Conservation (phyloP, 768 basidiomycete species). For the Pisolithus sp. region DNA sequence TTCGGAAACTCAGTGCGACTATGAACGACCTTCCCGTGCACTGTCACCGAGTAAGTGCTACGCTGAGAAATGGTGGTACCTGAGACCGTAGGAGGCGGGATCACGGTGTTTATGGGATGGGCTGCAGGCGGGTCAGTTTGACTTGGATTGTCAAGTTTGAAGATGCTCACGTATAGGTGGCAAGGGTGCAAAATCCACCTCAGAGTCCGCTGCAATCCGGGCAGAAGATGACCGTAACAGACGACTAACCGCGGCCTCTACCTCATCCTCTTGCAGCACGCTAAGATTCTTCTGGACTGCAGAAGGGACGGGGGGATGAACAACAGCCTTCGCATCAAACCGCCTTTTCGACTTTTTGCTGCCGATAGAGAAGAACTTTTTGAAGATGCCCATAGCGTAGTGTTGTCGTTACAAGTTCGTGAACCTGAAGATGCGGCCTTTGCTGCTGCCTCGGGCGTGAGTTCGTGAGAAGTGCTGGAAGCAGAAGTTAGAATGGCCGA, state of each 20-base stretch:
- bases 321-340: conserved; percentile 20
- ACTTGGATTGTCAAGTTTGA: not conserved
- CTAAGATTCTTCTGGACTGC: conserved; percentile 9
- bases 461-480: conserved; percentile 9
- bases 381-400: conserved; percentile 57
- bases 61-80: conserved; percentile 45
- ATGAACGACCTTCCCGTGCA: conserved; percentile 56
- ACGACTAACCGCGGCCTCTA: conserved; percentile 36
- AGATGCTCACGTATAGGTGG: conserved; percentile 65
- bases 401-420: conserved; percentile 24
- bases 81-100: conserved; percentile 44
- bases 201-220: conserved; percentile 51
- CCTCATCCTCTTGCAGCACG: conserved; percentile 35
- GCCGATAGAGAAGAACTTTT: conserved; percentile 62
- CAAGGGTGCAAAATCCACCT: conserved; percentile 49
- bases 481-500: not conserved
- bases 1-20: conserved; percentile 61
- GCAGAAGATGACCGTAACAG: conserved; percentile 71
- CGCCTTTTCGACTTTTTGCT: conserved; percentile 55
- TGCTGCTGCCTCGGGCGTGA: conserved; percentile 16
- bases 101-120: conserved; percentile 59
- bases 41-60: conserved; percentile 68
- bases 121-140: conserved; percentile 30
- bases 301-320: conserved; percentile 22
- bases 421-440: conserved; percentile 11